These are phyloP conservation scores for Populus deltoides DNA, from an alignment of 345 rosid genomes.

Conservation along the genomic window DNA sequence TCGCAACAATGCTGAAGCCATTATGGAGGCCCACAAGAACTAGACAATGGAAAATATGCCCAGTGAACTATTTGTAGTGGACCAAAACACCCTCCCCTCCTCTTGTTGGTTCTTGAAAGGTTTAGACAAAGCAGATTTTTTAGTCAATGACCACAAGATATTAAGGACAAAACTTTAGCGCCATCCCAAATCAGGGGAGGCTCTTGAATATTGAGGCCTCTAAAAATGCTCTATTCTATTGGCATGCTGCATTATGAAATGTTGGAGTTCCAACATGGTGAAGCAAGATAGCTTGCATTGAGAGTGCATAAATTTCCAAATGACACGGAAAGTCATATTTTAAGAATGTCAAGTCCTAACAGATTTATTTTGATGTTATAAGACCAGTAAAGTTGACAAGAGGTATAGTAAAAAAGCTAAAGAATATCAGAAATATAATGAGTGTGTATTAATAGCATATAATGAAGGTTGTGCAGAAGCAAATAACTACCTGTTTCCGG, in stretches of 20 bases:
- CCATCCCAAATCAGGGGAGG: not conserved
- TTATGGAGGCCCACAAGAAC: not conserved
- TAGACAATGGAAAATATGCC: not conserved
- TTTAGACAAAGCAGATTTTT: not conserved
- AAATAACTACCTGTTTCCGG: conserved; percentile 64
- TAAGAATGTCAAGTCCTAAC: not conserved
- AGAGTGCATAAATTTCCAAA: not conserved
- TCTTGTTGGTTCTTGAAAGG: not conserved
- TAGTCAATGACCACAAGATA: not conserved
- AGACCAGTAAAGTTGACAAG: not conserved
- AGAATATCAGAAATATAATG: not conserved
- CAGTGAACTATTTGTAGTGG: not conserved
- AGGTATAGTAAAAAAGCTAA: not conserved
- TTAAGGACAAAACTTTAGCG: not conserved
- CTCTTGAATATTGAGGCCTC: not conserved
- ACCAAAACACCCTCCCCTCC: not conserved
- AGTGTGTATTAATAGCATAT: not conserved
- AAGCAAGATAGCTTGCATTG: not conserved
- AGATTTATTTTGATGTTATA: not conserved
- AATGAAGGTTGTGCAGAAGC: not conserved
- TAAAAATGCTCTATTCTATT: not conserved
- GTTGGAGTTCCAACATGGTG: not conserved
- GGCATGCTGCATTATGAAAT: not conserved
- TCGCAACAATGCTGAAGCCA: not conserved
- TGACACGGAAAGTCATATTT: not conserved